These are phyloP conservation scores for Chytriomyces hyalinus DNA, from an alignment of 192 early-diverging fungal species.

Conservation along the genomic window DNA sequence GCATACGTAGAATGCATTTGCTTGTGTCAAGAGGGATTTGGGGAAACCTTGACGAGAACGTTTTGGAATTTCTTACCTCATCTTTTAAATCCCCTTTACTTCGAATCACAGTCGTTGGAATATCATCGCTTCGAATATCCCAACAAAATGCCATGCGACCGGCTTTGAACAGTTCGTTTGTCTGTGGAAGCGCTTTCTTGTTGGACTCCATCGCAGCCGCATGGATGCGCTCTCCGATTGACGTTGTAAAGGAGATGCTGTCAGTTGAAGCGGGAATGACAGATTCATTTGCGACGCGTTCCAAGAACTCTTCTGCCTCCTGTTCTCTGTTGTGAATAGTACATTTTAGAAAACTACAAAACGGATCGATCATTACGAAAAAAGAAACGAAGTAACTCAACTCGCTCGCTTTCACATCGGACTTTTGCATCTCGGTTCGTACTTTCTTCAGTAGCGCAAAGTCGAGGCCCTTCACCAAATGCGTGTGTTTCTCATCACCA, in stretches of 20 bases:
- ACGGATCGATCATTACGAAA: neutral
- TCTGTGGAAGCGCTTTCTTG: conserved; percentile 45
- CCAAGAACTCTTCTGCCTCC: conserved; percentile 49
- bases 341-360: neutral
- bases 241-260: conserved; percentile 45
- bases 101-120: conserved; percentile 76
- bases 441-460: conserved; percentile 80
- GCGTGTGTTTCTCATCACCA: conserved; percentile 84
- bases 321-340: conserved; percentile 38
- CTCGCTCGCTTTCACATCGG: conserved; percentile 25
- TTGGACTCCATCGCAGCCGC: conserved; percentile 45
- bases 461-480: conserved; percentile 93
- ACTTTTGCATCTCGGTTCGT: conserved; percentile 48
- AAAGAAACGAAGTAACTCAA: conserved; percentile 12
- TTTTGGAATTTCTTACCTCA: conserved; percentile 18
- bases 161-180: conserved; percentile 75
- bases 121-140: conserved; percentile 61
- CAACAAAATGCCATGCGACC: conserved; percentile 81
- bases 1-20: neutral
- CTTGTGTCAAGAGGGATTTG: neutral
- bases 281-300: conserved; percentile 34
- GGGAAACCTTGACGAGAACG: neutral
- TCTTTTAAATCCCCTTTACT: conserved; percentile 72
- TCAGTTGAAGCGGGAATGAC: conserved; percentile 4
- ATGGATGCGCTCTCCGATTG: conserved; percentile 57